Conservation (phyloP, 2,329 filamentous ascomycete genomes). For the Graphiopsis chlorocephala region DNA sequence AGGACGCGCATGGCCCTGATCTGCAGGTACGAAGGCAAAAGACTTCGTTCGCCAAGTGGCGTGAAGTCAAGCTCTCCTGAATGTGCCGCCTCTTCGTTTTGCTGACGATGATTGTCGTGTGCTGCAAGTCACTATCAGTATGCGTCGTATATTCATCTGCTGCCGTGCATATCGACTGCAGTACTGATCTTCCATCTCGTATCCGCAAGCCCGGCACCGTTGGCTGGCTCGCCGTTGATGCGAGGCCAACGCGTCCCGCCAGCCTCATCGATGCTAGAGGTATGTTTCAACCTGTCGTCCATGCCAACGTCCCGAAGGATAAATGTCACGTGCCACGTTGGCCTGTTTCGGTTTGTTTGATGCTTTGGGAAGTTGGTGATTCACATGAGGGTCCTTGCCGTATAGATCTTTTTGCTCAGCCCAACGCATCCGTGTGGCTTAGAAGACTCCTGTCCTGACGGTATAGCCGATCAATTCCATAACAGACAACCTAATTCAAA, state of each 20-base stretch:
- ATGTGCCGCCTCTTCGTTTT: background rate
- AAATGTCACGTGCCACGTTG: background rate
- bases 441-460: background rate
- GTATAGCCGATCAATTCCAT: too few species aligned
- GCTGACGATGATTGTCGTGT: background rate
- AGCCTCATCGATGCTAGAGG: background rate
- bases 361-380: background rate
- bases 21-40: slow-evolving; percentile 6
- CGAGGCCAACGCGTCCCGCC: background rate
- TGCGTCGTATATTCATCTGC: background rate
- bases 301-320: background rate
- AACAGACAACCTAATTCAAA: background rate
- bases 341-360: background rate
- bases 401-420: background rate
- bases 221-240: background rate
- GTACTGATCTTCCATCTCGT: background rate
- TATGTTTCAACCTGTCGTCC: background rate
- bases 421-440: background rate
- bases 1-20: background rate
- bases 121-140: background rate
- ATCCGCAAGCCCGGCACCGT: background rate
- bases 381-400: background rate
- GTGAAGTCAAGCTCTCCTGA: background rate
- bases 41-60: background rate
- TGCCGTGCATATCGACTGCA: background rate